A percentile compares a stretch with the other conserved stretches of the same genome.
phyloP scores from a whole-genome alignment of 2,329 filamentous ascomycete genomes.

The Cladophialophora chaetospira region DNA sequence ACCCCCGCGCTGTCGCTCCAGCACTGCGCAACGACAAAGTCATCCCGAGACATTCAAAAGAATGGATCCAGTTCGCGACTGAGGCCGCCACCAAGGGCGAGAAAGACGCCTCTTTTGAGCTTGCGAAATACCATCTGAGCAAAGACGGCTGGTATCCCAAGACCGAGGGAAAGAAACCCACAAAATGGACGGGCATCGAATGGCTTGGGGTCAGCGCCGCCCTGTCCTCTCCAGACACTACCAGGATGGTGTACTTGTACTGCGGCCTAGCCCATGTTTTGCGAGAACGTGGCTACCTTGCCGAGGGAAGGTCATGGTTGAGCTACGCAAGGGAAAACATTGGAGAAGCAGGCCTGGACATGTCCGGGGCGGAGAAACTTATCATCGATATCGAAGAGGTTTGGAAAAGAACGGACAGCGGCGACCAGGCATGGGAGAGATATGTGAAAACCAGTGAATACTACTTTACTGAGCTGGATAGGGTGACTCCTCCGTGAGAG shows the following conservation, averaged over 20 bases:
- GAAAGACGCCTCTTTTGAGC: constrained; percentile 16
- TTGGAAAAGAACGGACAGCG: constrained; percentile 6
- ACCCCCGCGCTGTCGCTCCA: constrained; percentile 14
- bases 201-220: constrained; percentile 27
- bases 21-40: constrained; percentile 10
- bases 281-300: constrained; percentile 13
- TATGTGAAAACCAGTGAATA: too few species aligned
- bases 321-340: constrained; percentile 11
- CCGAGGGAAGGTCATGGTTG: constrained; percentile 14
- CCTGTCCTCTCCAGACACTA: constrained; percentile 6
- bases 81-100: constrained; percentile 20
- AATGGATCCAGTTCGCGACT: constrained; percentile 23
- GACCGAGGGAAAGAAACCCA: background rate
- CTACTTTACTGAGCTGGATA: too few species aligned
- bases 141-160: constrained; percentile 27
- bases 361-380: constrained; percentile 9
- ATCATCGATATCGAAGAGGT: constrained; percentile 14
- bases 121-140: constrained; percentile 22
- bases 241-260: constrained; percentile 11
- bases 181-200: constrained; percentile 19
- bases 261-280: constrained; percentile 15
- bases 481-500: too few species aligned
- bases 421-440: too few species aligned
- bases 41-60: constrained; percentile 11
- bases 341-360: constrained; percentile 12